phyloP scores from a whole-genome alignment of 257 asterid genomes.

The Scutellaria minor region DNA sequence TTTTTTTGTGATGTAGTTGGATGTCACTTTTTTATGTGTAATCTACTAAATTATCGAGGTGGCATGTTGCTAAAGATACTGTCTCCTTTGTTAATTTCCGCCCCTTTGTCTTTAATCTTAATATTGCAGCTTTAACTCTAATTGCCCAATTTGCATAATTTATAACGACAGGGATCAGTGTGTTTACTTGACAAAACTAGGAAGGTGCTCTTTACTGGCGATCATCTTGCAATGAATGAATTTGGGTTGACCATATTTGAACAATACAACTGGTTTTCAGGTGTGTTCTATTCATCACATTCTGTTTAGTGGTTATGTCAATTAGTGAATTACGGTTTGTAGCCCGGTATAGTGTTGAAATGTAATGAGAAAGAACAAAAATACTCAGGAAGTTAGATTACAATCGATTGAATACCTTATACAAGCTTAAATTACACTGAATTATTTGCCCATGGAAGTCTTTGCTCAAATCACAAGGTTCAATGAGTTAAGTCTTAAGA shows the following conservation, averaged over 20 bases:
- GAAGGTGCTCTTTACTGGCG: slow-evolving; percentile 72
- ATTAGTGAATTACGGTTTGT: slow-evolving; percentile 6
- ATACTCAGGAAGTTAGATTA: not conserved
- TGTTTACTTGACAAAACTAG: slow-evolving; percentile 60
- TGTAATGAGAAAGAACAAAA: slow-evolving; percentile 2
- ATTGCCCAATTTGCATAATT: slow-evolving; percentile 23
- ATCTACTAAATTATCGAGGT: not conserved
- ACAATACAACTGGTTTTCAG: slow-evolving; percentile 61
- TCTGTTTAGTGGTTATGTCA: not conserved
- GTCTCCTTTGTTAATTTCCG: slow-evolving; percentile 16
- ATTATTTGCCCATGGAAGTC: not conserved
- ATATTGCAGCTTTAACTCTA: slow-evolving; percentile 28
- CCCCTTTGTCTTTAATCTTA: slow-evolving; percentile 7
- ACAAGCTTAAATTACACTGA: not conserved
- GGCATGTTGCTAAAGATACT: slow-evolving; percentile 24
- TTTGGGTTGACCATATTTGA: slow-evolving; percentile 55
- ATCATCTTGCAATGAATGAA: slow-evolving; percentile 63
- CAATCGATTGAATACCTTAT: not conserved
- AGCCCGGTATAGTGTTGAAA: not conserved
- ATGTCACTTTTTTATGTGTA: slow-evolving; percentile 5
- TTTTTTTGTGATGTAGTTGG: slow-evolving; percentile 13
- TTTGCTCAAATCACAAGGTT: not conserved
- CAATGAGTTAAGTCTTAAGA: not conserved
- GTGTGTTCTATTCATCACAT: slow-evolving; percentile 33
- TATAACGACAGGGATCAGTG: slow-evolving; percentile 63